These are phyloP conservation scores for Neoboletus brunneissimus DNA, from an alignment of 768 basidiomycete species.

Conservation along the genomic window DNA sequence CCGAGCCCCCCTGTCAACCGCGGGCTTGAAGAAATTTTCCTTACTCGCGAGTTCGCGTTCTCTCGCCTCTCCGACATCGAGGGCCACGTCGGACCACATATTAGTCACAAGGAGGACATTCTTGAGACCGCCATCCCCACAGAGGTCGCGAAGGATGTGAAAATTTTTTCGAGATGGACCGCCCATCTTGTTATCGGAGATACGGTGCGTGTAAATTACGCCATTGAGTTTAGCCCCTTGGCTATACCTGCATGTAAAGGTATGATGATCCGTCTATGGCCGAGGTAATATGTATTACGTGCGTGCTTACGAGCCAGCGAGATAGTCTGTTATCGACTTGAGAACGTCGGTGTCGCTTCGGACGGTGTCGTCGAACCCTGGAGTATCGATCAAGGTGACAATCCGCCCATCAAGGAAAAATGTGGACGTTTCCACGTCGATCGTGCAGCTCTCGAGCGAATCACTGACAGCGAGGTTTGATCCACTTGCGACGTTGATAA, in stretches of 20 bases:
- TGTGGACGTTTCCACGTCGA: slow-evolving; percentile 31
- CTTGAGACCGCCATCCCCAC: slow-evolving; percentile 44
- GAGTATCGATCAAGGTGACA: slow-evolving; percentile 55
- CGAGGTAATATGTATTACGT: no score
- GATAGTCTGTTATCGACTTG: slow-evolving; percentile 40
- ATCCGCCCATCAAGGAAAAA: slow-evolving; percentile 42
- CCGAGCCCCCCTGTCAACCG: slow-evolving; percentile 44
- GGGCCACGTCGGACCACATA: slow-evolving; percentile 47
- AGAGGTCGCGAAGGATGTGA: slow-evolving; percentile 49
- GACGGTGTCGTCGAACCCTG: slow-evolving; percentile 55
- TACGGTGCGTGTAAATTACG: slow-evolving; percentile 53
- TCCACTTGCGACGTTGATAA: slow-evolving; percentile 20
- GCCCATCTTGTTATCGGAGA: slow-evolving; percentile 47
- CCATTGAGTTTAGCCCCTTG: slow-evolving; percentile 33
- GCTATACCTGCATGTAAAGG: slow-evolving; percentile 23
- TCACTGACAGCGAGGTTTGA: slow-evolving; percentile 22
- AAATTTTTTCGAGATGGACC: slow-evolving; percentile 51
- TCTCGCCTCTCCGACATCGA: slow-evolving; percentile 35
- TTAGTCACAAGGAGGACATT: slow-evolving; percentile 53
- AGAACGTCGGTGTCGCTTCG: slow-evolving; percentile 47
- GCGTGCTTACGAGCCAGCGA: slow-evolving; percentile 25
- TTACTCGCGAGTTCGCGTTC: slow-evolving; percentile 43
- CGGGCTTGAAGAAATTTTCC: slow-evolving; percentile 50
- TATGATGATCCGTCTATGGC: neutral
- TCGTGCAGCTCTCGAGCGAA: slow-evolving; percentile 26